Percentiles rank a stretch among this genome's conserved stretches.
Conservation (phyloP, 345 rosid species). For the Murraya koenigii region DNA sequence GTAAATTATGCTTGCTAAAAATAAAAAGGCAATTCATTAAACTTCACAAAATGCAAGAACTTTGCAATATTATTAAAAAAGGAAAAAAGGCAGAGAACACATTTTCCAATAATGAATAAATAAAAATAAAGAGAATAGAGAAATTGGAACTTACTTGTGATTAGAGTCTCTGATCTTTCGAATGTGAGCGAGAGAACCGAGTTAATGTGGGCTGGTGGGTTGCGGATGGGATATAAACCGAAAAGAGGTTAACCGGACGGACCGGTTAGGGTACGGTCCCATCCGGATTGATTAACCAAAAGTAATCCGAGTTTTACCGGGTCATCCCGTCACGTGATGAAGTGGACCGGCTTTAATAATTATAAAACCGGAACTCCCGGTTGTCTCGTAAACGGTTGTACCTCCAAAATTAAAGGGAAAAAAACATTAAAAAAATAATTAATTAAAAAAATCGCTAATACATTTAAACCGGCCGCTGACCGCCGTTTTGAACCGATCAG, state of each 20-base stretch:
- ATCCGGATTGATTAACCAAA: slow-evolving; percentile 18
- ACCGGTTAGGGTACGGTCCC: slow-evolving; percentile 39
- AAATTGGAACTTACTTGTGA: slow-evolving; percentile 21
- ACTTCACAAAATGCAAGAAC: background rate
- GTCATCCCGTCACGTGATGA: slow-evolving; percentile 21
- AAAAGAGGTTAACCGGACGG: slow-evolving; percentile 29
- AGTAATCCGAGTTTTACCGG: slow-evolving; percentile 22
- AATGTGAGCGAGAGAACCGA: slow-evolving; percentile 24
- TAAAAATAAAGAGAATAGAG: background rate
- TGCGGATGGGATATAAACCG: slow-evolving; percentile 15
- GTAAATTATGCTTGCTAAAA: background rate
- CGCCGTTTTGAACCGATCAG: slow-evolving; percentile 13
- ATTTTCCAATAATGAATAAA: background rate
- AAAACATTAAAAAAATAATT: background rate
- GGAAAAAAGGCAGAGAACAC: background rate
- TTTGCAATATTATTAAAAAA: background rate
- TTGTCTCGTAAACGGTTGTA: background rate
- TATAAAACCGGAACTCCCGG: slow-evolving; percentile 31
- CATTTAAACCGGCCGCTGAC: background rate
- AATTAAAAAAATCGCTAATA: background rate
- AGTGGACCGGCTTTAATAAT: slow-evolving; percentile 26
- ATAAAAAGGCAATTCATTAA: background rate
- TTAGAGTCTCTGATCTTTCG: background rate
- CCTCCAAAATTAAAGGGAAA: background rate
- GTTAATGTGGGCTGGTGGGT: slow-evolving; percentile 9